Base-by-base conservation (phyloP, 2,329 filamentous ascomycete genomes). In the Colletotrichum camelliae region DNA sequence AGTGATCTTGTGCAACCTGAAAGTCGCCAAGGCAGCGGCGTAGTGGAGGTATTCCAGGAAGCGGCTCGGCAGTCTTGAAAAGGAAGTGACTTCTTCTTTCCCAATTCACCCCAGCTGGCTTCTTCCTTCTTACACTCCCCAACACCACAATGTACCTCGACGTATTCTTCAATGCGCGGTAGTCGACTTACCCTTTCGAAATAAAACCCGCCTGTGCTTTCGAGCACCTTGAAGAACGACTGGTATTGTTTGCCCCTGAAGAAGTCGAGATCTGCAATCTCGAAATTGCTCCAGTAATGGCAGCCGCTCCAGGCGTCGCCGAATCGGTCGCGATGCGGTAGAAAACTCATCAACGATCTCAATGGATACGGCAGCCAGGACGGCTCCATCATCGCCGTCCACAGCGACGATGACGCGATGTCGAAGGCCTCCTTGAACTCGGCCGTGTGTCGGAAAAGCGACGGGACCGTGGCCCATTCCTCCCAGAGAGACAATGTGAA, bases 271-370 rank as follows among this genome's bases (percentile, higher is more conserved):
- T 86, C 83, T 37, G 86, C 86, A 70, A 88, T 88, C 79, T 88
- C 86, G 65, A 88, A 88, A 75, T 88, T 88, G 76, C 85, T 87
- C 86, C 86, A 88, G 78, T 87, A 88, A 75, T 88, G 86, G 78
- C 86, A 88, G 75, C 85, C 67, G 72, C 83, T 87, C 86, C 86
- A 88, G 39, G 77, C 77, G 75, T 88, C 86, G 39, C 86, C 86
- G 57, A 81, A 79, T 4, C 79, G 77, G 70, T 87, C 84, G 57
- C 83, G 83, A 78, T 86, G 82, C 4, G 84, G 80, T 27, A 86
- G 74, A 80, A 81, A 83, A 65, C 81, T 80, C 74, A 87, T 78
- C 55, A 84, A 77, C n/a, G 80, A 79, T 9, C 86, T 83, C 58
- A 88, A 80, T 7, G 86, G 86, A 76, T 83, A 87, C 2, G 86